Evolutionary conservation across 2,329 filamentous ascomycete genomes (phyloP).

Genomic region (Fusarium dlaminii): DNA sequence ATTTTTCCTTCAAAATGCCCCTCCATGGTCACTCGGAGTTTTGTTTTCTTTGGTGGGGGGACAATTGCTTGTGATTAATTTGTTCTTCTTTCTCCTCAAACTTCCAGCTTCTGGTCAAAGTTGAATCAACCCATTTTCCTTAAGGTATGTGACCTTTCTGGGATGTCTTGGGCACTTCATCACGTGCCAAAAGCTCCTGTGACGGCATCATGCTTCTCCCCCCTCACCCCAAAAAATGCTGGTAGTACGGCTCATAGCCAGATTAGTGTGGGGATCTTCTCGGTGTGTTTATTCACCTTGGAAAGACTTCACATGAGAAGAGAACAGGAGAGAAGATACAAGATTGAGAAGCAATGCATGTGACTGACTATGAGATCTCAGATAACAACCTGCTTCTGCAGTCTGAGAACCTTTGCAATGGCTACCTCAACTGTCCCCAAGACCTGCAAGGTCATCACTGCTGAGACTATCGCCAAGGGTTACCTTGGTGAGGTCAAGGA

Average conservation of each 20-base stretch:
- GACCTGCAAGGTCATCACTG: conserved; percentile 93
- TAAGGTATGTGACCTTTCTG: conserved; percentile 21
- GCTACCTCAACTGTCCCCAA: conserved; percentile 57
- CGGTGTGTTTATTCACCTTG: conserved; percentile 23
- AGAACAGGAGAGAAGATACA: background rate
- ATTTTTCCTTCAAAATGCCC: conserved; percentile 36
- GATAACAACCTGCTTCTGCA: conserved; percentile 9
- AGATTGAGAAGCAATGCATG: conserved; percentile 6
- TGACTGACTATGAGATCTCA: conserved; percentile 22
- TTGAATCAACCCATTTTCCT: conserved; percentile 9
- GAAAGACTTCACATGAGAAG: background rate
- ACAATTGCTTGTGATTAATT: conserved; percentile 15
- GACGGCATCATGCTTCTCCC: conserved; percentile 6
- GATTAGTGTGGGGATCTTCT: conserved; percentile 36
- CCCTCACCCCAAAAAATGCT: conserved; percentile 12
- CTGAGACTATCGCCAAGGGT: conserved; percentile 84
- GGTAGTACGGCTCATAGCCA: conserved; percentile 24
- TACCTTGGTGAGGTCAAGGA: conserved; percentile 81
- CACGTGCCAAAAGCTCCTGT: conserved; percentile 11
- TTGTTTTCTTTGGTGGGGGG: conserved; percentile 36
- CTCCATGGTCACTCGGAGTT: conserved; percentile 34
- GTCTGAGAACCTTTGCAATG: conserved; percentile 37
- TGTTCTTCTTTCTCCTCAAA: conserved; percentile 25
- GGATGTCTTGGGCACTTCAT: conserved; percentile 9
- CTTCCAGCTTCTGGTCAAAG: conserved; percentile 20